phyloP scores from a whole-genome alignment of 2,329 filamentous ascomycete genomes.

The Calonectria crousiana region DNA sequence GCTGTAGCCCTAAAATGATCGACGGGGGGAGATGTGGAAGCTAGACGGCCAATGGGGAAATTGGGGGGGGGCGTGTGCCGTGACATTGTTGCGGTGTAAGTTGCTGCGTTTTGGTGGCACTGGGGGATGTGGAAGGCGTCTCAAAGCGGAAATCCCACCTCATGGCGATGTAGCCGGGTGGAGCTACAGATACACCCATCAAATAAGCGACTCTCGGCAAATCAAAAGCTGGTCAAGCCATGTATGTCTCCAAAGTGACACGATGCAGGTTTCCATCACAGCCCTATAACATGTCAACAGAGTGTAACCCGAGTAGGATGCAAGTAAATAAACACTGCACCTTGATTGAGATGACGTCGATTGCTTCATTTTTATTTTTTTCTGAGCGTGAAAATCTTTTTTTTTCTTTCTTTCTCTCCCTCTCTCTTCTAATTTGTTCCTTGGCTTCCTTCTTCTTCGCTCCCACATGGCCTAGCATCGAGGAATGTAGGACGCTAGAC shows the following conservation, averaged over 20 bases:
- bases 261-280: not conserved
- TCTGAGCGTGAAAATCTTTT: not conserved
- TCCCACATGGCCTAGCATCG: not conserved
- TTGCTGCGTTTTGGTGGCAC: not conserved
- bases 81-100: not conserved
- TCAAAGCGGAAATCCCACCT: conserved; percentile 6
- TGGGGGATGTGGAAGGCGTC: not conserved
- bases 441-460: not conserved
- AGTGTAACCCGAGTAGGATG: not conserved
- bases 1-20: conserved; percentile 27
- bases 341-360: not conserved
- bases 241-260: not conserved
- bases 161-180: not conserved
- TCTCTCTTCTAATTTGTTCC: not conserved
- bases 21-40: conserved; percentile 13
- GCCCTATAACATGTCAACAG: not conserved
- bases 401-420: no score
- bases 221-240: not conserved
- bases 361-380: not conserved
- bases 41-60: conserved; percentile 3
- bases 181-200: not conserved
- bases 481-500: conserved; percentile 8
- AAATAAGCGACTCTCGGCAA: not conserved
- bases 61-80: not conserved
- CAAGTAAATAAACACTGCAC: not conserved